Base-by-base conservation (phyloP, 164 flowering plant species). In the Brasenia schreberi region DNA sequence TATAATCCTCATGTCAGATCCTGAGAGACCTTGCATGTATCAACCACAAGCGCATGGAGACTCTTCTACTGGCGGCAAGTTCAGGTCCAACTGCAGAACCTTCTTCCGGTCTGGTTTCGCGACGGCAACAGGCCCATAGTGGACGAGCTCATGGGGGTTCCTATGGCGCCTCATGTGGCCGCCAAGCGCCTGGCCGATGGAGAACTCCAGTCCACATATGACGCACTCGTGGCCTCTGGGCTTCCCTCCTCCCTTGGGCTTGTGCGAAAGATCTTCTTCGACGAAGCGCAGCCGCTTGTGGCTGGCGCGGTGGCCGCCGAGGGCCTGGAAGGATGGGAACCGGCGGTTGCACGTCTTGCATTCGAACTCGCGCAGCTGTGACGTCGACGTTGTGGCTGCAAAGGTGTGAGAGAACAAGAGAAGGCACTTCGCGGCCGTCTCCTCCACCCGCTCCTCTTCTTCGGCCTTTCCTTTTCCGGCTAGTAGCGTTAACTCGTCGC, bases 251-350 rank as follows among this genome's bases (percentile, higher is more conserved):
- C 4, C 33, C 19, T 27, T 39, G 11, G 10, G 56, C 19, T 80
- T 76, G n/a, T 73, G 18, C 7, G 74, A 62, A 7, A 43, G n/a
- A 58, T n/a, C 64, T n/a, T 14, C 74, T 0, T 42, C 81, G 60
- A 53, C 43, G 4, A 75, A 17, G 66, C 83, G 73, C 0, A 89
- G 89, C 76, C 82, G 86, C 83, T 89, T 91, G 78, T 92, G 98
- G 66, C 96, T 87, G 1, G 97, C 95, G 4, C 97, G 67, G 75
- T 90, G 97, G 12, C 97, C 97, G 0, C 97, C 97, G 0, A 89
- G 79, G 0, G 97, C 96, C 64, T 92, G 97, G 63, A 92, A 92
- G 18, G 97, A 92, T 2, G 85, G 76, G 74, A 92, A 92, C 62
- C 80, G 81, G 12, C 89, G 72, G 74, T 77, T 83, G 49, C 97